These are phyloP conservation scores for Yamadazyma takamatsuzukensis DNA, from an alignment of 805 yeast species.

Conservation along the genomic window DNA sequence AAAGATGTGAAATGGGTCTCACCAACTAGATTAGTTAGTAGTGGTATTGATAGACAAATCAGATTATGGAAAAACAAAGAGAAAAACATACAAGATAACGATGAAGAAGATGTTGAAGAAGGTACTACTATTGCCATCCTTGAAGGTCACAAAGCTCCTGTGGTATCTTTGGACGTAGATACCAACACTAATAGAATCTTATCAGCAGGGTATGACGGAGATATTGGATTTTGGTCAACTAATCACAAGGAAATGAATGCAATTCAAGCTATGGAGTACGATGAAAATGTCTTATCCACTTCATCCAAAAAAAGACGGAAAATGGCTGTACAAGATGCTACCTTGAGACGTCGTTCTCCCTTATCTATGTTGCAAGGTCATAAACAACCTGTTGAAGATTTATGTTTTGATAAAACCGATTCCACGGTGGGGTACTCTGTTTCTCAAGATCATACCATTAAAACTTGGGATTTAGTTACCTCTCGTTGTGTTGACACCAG, in stretches of 20 bases:
- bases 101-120: conserved; percentile 43
- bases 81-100: conserved; percentile 25
- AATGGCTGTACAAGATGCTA: conserved; percentile 71
- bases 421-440: conserved; percentile 86
- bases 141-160: conserved; percentile 87
- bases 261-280: conserved; percentile 43
- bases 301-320: conserved; percentile 87
- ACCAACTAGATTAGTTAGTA: conserved; percentile 72
- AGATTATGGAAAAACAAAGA: conserved; percentile 79
- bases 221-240: conserved; percentile 87
- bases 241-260: conserved; percentile 76
- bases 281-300: conserved; percentile 55
- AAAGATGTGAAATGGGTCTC: conserved; percentile 78
- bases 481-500: conserved; percentile 82
- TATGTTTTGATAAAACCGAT: conserved; percentile 70
- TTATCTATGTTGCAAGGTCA: conserved; percentile 78
- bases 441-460: conserved; percentile 91
- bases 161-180: conserved; percentile 69
- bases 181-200: conserved; percentile 56
- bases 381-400: conserved; percentile 81
- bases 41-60: conserved; percentile 84
- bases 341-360: conserved; percentile 79
- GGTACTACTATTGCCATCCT: conserved; percentile 81
- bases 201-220: conserved; percentile 80
- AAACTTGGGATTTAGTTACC: conserved; percentile 95